Conservation (phyloP, 83 land plant species). For the Picea abies region DNA sequence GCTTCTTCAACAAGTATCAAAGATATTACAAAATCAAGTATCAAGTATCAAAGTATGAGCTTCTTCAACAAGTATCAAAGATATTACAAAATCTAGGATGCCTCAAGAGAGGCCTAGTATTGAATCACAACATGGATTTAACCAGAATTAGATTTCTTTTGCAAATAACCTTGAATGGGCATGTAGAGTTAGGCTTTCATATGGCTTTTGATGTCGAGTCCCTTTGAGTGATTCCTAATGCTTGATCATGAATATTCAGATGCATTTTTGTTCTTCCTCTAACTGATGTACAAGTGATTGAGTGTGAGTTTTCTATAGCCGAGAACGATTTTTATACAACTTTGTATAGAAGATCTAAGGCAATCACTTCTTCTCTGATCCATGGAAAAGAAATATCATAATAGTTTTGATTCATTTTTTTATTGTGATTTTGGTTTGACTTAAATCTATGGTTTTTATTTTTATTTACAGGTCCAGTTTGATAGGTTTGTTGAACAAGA, state of each 20-base stretch:
- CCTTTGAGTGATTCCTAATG: conserved; percentile 4
- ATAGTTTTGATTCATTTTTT: neutral
- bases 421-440: neutral
- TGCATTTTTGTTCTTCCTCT: conserved; percentile 89
- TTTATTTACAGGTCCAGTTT: conserved; percentile 68
- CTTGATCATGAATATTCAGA: conserved; percentile 33
- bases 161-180: neutral
- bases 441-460: neutral
- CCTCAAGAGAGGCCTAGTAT: too few species aligned
- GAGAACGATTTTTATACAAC: conserved; percentile 88
- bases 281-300: conserved; percentile 56
- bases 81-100: too few species aligned
- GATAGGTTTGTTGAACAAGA: conserved; percentile 93
- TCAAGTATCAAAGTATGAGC: too few species aligned
- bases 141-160: too few species aligned
- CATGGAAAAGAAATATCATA: neutral
- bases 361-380: conserved; percentile 5
- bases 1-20: too few species aligned
- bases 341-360: conserved; percentile 83
- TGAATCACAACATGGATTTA: too few species aligned
- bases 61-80: too few species aligned
- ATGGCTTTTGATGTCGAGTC: neutral
- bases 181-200: neutral
- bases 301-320: conserved; percentile 79
- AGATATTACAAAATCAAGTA: too few species aligned